Percentiles rank a stretch among this genome's conserved stretches.
Evolutionary conservation across 2,329 filamentous ascomycete genomes (phyloP).

Genomic region (Aspergillus fumigatus): DNA sequence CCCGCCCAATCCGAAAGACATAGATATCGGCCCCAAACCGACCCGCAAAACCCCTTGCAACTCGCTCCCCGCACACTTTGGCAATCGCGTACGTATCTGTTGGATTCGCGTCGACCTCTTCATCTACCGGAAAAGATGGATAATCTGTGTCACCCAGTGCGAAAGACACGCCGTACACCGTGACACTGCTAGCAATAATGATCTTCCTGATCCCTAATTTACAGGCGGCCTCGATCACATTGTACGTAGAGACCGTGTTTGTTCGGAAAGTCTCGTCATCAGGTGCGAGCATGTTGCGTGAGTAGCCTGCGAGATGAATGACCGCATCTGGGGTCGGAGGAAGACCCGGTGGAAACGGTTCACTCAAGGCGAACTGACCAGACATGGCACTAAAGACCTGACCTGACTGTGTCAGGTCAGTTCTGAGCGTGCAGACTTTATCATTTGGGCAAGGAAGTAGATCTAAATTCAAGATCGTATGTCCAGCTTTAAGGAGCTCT

Average conservation of each 20-base stretch:
- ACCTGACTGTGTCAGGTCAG: constrained; percentile 52
- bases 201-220: constrained; percentile 60
- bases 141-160: constrained; percentile 56
- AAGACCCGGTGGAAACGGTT: constrained; percentile 34
- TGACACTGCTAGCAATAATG: constrained; percentile 56
- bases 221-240: constrained; percentile 59
- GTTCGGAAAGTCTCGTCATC: constrained; percentile 56
- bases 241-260: constrained; percentile 56
- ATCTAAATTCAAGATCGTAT: constrained; percentile 55
- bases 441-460: constrained; percentile 44
- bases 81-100: constrained; percentile 60
- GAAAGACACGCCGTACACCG: constrained; percentile 59
- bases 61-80: constrained; percentile 56
- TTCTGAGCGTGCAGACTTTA: constrained; percentile 51
- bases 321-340: constrained; percentile 52
- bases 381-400: constrained; percentile 55
- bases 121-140: constrained; percentile 55
- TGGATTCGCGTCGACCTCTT: constrained; percentile 56
- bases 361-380: constrained; percentile 52
- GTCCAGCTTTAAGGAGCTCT: constrained; percentile 47
- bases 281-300: constrained; percentile 57
- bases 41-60: constrained; percentile 53
- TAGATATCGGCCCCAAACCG: constrained; percentile 57
- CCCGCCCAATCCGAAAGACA: constrained; percentile 56
- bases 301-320: constrained; percentile 58